phyloP scores from a whole-genome alignment of 345 rosid genomes.

The Carallia brachiata region DNA sequence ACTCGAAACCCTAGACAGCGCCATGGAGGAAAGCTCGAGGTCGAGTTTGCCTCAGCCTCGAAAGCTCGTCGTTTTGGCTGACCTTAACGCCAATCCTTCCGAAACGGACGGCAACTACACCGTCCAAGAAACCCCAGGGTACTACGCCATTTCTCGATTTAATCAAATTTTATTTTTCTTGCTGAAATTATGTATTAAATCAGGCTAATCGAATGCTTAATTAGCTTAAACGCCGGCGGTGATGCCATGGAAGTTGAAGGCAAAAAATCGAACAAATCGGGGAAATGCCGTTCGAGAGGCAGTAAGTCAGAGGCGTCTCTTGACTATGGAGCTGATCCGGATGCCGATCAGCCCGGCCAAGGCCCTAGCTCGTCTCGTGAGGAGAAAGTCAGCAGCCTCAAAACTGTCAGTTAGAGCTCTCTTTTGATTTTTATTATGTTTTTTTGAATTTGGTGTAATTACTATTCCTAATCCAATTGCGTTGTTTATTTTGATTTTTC shows the following conservation, averaged over 20 bases:
- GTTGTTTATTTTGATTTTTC: background rate
- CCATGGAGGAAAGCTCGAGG: constrained; percentile 20
- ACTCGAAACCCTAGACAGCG: constrained; percentile 32
- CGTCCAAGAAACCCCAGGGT: constrained; percentile 31
- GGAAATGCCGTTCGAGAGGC: constrained; percentile 64
- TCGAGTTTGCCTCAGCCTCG: constrained; percentile 36
- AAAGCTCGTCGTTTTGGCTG: constrained; percentile 72
- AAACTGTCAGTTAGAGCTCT: constrained; percentile 58
- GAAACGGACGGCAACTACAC: constrained; percentile 54
- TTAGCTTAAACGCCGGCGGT: constrained; percentile 43
- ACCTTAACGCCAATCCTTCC: constrained; percentile 89
- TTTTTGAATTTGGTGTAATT: background rate
- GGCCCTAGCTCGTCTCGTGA: constrained; percentile 70
- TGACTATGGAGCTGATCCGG: constrained; percentile 77
- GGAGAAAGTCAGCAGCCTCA: constrained; percentile 96
- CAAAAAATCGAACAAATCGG: constrained; percentile 51
- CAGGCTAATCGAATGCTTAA: constrained; percentile 46
- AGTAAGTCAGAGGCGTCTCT: constrained; percentile 55
- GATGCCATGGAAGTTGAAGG: constrained; percentile 56
- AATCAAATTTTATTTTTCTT: background rate
- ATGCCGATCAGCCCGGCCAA: constrained; percentile 68
- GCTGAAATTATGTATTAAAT: constrained; percentile 49
- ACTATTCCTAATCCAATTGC: background rate
- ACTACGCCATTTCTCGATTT: background rate
- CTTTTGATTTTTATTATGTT: background rate